Conservation (phyloP, 139 green algal genomes). For the Ettlia oleoabundans region DNA sequence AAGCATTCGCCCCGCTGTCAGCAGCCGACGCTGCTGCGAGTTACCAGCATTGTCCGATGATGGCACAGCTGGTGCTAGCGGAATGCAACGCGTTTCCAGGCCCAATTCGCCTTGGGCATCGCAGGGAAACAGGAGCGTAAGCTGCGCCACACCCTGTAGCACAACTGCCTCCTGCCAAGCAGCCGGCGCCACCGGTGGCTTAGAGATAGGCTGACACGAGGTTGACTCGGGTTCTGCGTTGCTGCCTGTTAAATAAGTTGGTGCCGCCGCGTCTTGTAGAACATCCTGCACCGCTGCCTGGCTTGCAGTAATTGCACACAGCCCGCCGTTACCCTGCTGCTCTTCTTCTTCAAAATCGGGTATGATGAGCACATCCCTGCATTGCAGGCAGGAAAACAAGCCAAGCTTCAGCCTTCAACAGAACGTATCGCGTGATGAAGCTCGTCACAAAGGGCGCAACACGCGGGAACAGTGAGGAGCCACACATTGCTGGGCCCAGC, state of each 20-base stretch:
- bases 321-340: background rate
- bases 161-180: background rate
- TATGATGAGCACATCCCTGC: constrained; percentile 9
- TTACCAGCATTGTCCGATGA: too few species aligned
- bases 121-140: constrained; percentile 46
- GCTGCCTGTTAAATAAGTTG: too few species aligned
- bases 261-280: background rate
- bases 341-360: constrained; percentile 30
- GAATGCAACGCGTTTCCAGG: constrained; percentile 6
- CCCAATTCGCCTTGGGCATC: constrained; percentile 29
- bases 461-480: too few species aligned
- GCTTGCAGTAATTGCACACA: constrained; percentile 19
- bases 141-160: background rate
- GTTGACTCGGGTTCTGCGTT: background rate
- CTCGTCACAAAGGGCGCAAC: too few species aligned
- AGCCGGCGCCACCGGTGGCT: background rate
- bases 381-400: background rate
- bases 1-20: constrained; percentile 12
- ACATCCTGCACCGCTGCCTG: background rate
- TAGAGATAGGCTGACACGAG: too few species aligned
- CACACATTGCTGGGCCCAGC: background rate
- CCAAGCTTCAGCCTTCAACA: background rate
- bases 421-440: too few species aligned
- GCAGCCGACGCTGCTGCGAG: background rate
- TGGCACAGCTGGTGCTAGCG: background rate